Evolutionary conservation across 129 eudicot species (phyloP).

Genomic region (Flaveria bidentis): DNA sequence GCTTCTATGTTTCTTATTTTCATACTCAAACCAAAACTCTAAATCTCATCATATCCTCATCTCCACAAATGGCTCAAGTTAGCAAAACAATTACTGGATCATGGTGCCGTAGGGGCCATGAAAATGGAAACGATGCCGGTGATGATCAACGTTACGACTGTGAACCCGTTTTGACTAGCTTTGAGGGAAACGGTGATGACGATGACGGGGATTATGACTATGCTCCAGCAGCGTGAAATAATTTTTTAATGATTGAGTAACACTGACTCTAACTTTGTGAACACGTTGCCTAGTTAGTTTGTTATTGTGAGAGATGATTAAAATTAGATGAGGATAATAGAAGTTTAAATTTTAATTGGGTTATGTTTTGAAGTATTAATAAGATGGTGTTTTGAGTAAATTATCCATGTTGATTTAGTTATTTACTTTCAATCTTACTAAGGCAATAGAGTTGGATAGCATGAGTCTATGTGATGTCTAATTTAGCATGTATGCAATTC

Average conservation of each 20-base stretch:
- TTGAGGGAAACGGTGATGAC: slow-evolving; percentile 22
- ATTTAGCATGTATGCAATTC: no score
- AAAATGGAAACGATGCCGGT: background rate
- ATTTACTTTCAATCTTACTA: no score
- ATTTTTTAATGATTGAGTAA: background rate
- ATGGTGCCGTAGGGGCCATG: slow-evolving; percentile 8
- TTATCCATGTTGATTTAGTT: no score
- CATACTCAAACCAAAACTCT: slow-evolving; percentile 10
- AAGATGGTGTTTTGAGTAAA: no score
- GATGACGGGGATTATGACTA: slow-evolving; percentile 35
- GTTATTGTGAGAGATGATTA: no score
- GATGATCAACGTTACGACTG: slow-evolving; percentile 27
- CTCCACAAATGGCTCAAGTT: slow-evolving; percentile 6
- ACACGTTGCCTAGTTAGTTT: background rate
- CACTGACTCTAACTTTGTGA: background rate
- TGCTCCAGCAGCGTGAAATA: slow-evolving; percentile 34
- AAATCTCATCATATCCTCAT: background rate
- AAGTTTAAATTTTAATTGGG: no score
- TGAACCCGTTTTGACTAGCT: background rate
- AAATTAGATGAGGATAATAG: no score
- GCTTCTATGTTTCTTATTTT: background rate
- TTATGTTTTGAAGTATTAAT: no score
- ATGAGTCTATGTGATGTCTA: no score
- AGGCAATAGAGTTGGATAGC: no score
- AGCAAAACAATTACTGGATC: slow-evolving; percentile 6